Evolutionary conservation across 2,329 filamentous ascomycete species (phyloP), one percentile per base, ranked within the genome.

Genomic region (Neophaeococcomyces aloes): DNA sequence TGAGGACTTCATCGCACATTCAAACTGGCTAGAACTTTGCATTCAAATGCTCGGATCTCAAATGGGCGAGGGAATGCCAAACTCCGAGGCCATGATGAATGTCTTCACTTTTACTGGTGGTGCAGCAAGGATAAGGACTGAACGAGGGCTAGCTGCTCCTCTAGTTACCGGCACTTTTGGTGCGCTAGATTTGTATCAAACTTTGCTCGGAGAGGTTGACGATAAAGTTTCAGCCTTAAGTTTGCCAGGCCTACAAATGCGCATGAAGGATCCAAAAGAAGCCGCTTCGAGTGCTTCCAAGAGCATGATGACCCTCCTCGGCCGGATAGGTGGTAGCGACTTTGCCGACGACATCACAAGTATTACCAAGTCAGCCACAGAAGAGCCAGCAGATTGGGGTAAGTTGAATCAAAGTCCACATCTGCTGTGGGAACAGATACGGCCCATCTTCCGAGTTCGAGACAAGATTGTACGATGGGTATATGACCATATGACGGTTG

Each of bases 401-500:
- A 41, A 41, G 38, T 25, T 41, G 27, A 41, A 41, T 18, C 8
- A 41, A 31, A 17, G 23, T 17, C 38, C 38, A n/a, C 3, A 30
- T 15, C 10, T 32, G 8, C 29, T 41, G 6, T 41, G 38, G 38
- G 29, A 41, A 17, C 38, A 41, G 18, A 3, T 41, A 30, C 29
- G 31, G 25, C 38, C 38, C 14, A 19, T 41, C 4, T 41, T 41
- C 38, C 23, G 38, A 4, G 13, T 41, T 18, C 38, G 38, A n/a
- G 38, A 41, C 19, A 41, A 41, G 38, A 41, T 41, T 14, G 38
- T 41, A 11, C 38, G 38, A 17, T 41, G 38, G 38, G 29, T 41
- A 10, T 41, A 41, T 18, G 38, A 41, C 17, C 38, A 41, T 31
- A n/a, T 41, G 38, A 41, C 27, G 13, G 18, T 41, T n/a, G 29